Percentiles rank a stretch among this genome's conserved stretches.
phyloP scores from a whole-genome alignment of 139 green algal genomes.

The Micractinium sp. region DNA sequence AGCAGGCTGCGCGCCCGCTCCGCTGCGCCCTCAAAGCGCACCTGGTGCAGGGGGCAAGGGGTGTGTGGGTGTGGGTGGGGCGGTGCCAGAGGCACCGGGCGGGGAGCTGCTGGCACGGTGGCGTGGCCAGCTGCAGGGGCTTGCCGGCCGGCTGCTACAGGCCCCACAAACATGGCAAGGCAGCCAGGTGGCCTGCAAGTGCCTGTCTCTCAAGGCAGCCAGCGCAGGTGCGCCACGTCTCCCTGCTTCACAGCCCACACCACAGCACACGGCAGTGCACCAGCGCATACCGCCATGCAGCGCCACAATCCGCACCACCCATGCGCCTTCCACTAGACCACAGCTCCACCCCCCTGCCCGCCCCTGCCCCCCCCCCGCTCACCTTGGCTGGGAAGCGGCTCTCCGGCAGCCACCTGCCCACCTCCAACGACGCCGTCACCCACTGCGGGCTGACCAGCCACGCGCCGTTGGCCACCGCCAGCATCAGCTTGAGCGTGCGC shows the following conservation, averaged over 20 bases:
- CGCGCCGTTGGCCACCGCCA: conserved; percentile 70
- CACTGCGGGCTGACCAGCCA: conserved; percentile 65
- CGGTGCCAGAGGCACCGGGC: background rate
- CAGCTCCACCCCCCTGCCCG: background rate
- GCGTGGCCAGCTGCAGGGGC: background rate
- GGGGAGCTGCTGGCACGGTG: background rate
- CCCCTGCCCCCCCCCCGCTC: background rate
- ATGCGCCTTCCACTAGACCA: background rate
- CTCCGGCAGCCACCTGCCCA: conserved; percentile 66
- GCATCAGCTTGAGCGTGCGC: conserved; percentile 72
- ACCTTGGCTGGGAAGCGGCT: conserved; percentile 45
- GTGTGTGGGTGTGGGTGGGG: too few relatives aligned
- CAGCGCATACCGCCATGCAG: too few relatives aligned
- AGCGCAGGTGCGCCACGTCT: background rate
- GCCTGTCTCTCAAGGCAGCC: background rate
- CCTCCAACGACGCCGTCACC: conserved; percentile 62
- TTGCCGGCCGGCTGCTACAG: background rate
- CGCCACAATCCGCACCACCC: background rate
- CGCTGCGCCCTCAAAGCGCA: conserved; percentile 33
- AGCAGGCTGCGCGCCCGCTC: conserved; percentile 30
- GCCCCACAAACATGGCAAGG: background rate
- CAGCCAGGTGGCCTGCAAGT: background rate
- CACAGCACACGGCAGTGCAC: background rate
- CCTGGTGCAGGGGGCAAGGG: conserved; percentile 3
- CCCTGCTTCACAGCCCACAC: background rate